These are phyloP conservation scores for Ocimum tenuiflorum DNA, from an alignment of 257 asterid species.

Conservation along the genomic window DNA sequence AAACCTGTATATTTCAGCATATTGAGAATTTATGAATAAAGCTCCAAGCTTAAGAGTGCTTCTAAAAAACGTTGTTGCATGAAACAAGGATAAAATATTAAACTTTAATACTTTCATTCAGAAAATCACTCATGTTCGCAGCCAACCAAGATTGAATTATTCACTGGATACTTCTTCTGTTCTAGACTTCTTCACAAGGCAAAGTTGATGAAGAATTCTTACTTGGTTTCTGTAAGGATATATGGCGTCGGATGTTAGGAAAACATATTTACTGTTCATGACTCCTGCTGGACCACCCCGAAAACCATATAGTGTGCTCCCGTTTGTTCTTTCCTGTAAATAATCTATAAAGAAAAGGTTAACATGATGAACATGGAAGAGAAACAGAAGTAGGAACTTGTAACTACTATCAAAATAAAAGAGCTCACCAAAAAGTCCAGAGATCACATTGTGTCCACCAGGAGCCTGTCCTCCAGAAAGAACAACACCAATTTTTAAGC, in stretches of 20 bases:
- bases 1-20: background rate
- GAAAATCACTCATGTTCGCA: background rate
- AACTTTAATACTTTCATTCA: background rate
- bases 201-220: background rate
- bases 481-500: slow-evolving; percentile 63
- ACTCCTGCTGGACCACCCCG: slow-evolving; percentile 86
- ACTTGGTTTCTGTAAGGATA: slow-evolving; percentile 74
- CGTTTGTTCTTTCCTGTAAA: slow-evolving; percentile 59
- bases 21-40: background rate
- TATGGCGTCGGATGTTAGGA: slow-evolving; percentile 48
- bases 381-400: background rate
- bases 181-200: background rate
- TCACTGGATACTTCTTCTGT: background rate
- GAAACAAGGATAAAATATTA: background rate
- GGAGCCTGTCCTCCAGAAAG: slow-evolving; percentile 89
- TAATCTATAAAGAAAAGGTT: slow-evolving; percentile 25
- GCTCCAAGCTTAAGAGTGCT: background rate
- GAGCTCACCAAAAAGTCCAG: slow-evolving; percentile 58
- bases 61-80: background rate
- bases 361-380: background rate
- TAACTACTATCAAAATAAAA: background rate
- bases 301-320: slow-evolving; percentile 68
- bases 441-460: slow-evolving; percentile 83
- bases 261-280: slow-evolving; percentile 57
- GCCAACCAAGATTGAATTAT: background rate